phyloP scores from a whole-genome alignment of 2,329 filamentous ascomycete genomes.

The Cladosporium colombiae region DNA sequence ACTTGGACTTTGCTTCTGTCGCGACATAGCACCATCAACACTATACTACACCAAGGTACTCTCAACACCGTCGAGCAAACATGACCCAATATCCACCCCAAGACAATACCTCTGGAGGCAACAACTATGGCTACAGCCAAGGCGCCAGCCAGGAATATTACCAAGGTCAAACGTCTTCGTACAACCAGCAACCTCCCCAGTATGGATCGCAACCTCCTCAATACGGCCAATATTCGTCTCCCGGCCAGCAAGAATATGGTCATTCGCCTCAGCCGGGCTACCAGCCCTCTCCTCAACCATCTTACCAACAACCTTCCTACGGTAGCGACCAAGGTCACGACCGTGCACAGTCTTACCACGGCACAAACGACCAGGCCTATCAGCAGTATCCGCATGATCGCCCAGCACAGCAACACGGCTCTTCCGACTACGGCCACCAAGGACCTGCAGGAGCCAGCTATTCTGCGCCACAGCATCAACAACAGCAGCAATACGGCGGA shows the following conservation, averaged over 20 bases:
- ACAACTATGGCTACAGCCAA: conserved; percentile 21
- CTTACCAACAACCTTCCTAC: conserved; percentile 26
- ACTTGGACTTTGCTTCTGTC: background rate
- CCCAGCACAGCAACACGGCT: conserved; percentile 22
- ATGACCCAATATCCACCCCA: conserved; percentile 27
- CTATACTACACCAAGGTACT: background rate
- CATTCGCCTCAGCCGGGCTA: conserved; percentile 18
- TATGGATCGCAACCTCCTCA: conserved; percentile 19
- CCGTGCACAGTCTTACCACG: conserved; percentile 34
- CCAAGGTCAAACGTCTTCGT: conserved; percentile 1
- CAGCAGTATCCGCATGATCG: conserved; percentile 30
- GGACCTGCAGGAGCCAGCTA: conserved; percentile 8
- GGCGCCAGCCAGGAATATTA: conserved; percentile 20
- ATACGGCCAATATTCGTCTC: conserved; percentile 23
- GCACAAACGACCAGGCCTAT: conserved; percentile 32
- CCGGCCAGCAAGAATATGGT: conserved; percentile 19
- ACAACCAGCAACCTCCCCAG: background rate
- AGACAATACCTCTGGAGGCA: conserved; percentile 8
- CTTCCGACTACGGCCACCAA: conserved; percentile 7
- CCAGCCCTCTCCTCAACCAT: conserved; percentile 19
- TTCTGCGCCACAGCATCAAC: conserved; percentile 15
- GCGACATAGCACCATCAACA: background rate
- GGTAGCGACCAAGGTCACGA: conserved; percentile 21
- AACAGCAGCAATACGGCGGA: conserved; percentile 21
- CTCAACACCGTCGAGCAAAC: background rate